A percentile compares a stretch with the other conserved stretches of the same genome.
These are phyloP conservation scores for Fusarium nematophilum DNA, from an alignment of 2,329 filamentous ascomycete species.

Conservation along the genomic window DNA sequence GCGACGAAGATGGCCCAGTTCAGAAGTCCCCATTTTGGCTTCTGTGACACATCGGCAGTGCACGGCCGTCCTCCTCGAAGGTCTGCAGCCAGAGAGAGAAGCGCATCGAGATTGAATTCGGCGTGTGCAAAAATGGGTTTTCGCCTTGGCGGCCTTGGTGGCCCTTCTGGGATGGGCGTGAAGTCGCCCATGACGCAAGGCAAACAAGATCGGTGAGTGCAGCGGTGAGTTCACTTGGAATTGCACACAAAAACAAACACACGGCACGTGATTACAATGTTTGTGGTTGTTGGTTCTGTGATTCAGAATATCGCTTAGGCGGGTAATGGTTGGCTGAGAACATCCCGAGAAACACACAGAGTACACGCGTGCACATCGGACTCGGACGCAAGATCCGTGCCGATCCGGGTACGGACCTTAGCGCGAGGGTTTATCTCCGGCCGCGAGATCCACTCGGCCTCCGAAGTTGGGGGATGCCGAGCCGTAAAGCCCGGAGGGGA, in stretches of 20 bases:
- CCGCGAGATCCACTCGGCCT: constrained; percentile 24
- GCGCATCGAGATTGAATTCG: constrained; percentile 33
- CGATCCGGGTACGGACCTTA: constrained; percentile 1
- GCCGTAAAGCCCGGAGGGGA: neutral
- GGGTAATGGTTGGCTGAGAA: too few species aligned
- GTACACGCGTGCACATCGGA: too few species aligned
- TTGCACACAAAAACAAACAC: constrained; percentile 9
- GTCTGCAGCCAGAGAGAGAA: constrained; percentile 31
- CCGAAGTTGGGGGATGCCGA: neutral
- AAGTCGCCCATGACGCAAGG: constrained; percentile 10
- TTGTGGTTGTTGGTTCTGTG: too few species aligned
- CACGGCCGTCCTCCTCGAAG: constrained; percentile 34
- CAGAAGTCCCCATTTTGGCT: constrained; percentile 28
- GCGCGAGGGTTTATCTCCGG: constrained; percentile 17
- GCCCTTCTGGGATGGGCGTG: constrained; percentile 1
- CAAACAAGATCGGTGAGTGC: too few species aligned
- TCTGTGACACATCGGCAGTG: constrained; percentile 17
- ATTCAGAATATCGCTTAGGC: too few species aligned
- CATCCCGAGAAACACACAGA: too few species aligned
- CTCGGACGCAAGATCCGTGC: too few species aligned
- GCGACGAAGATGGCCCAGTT: constrained; percentile 38
- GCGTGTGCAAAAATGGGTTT: constrained; percentile 10
- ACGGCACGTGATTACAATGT: constrained; percentile 8
- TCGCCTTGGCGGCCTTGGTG: too few species aligned
- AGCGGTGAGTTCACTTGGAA: constrained; percentile 1